Base-by-base conservation (phyloP, 2,329 filamentous ascomycete genomes). In the Diplodia sapinea region DNA sequence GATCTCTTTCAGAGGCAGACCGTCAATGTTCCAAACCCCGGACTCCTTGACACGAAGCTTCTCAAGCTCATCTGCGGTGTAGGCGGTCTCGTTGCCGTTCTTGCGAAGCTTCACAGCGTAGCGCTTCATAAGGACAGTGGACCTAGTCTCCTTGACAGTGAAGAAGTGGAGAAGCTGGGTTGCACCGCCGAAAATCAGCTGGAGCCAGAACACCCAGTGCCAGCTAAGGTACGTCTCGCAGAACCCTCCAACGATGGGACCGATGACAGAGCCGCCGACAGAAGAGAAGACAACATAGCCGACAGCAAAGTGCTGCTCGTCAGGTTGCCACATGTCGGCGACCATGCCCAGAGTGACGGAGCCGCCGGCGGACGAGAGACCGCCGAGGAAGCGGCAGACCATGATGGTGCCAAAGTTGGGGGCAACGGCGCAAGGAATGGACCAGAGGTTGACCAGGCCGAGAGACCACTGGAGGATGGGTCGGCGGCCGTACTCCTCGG, bases 141-240 rank as follows among this genome's bases (percentile, higher is more conserved):
- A 85, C 61, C 91, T 83, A 0, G 92, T 94, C 78, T 95, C 92
- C 1, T 91, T 91, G 4, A 94, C 91, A 8, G 87, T 82, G 59
- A 91, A 73, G 51, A 89, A 79, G 75, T 93, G 91, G 4, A 91
- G 73, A 4, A 86, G 20, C 74, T 94, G 91, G 3, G 91, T 86
- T 49, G 86, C 82, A 12, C 79, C 88, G 20, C 92, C 91, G 65
- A 94, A 88, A 71, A 94, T 93, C 70, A 94, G 85, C 78, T 93
- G 91, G 66, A 94, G 88, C 91, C 91, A 94, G 76, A 94, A 93
- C 64, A 84, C 87, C 89, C 89, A 93, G 70, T 84, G 85, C 88
- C 91, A 93, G 31, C 75, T 69, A 7, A 83, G 71, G 70, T 80
- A 79, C 12, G 78, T 76, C 51, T 84, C 79, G 7, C 86, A 79